Percentiles rank a stretch among this genome's conserved stretches.
These are phyloP conservation scores for Colletotrichum neosansevieriae DNA, from an alignment of 2,329 filamentous ascomycete genomes.

Conservation along the genomic window DNA sequence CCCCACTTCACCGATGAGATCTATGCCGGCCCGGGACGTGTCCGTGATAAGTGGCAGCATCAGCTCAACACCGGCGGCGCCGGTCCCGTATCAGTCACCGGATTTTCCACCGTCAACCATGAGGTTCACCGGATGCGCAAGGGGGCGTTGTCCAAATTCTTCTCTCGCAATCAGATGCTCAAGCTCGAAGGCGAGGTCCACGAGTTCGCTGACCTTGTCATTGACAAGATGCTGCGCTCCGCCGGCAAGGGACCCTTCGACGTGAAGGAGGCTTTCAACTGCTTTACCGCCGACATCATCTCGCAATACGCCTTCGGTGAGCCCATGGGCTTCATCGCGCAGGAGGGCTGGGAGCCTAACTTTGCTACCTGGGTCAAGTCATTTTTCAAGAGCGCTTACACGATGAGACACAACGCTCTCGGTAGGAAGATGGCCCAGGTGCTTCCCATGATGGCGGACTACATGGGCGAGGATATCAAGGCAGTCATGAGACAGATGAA, in stretches of 20 bases:
- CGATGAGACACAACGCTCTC: conserved; percentile 48
- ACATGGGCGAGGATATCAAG: conserved; percentile 44
- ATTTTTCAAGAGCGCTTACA: conserved; percentile 49
- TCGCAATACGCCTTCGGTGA: conserved; percentile 53
- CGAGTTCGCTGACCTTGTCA: conserved; percentile 34
- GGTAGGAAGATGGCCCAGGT: conserved; percentile 45
- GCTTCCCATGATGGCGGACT: conserved; percentile 44
- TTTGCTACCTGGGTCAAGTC: conserved; percentile 50
- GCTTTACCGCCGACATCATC: conserved; percentile 55
- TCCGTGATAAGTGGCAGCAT: conserved; percentile 43
- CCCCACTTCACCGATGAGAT: conserved; percentile 53
- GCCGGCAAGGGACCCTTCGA: conserved; percentile 46
- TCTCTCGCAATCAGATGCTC: conserved; percentile 46
- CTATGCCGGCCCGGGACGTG: conserved; percentile 44
- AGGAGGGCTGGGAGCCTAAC: conserved; percentile 50
- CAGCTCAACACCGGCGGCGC: conserved; percentile 43
- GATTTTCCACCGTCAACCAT: conserved; percentile 46
- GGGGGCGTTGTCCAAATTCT: conserved; percentile 49
- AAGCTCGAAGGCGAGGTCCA: conserved; percentile 36
- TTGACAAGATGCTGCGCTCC: conserved; percentile 42
- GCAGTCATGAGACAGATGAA: conserved; percentile 45
- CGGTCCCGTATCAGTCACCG: conserved; percentile 42
- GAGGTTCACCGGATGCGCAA: conserved; percentile 50
- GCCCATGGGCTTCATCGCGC: conserved; percentile 47
- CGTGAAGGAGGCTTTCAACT: conserved; percentile 52